Evolutionary conservation across 2,329 filamentous ascomycete species (phyloP).

Genomic region (Colletotrichum cuscutae): DNA sequence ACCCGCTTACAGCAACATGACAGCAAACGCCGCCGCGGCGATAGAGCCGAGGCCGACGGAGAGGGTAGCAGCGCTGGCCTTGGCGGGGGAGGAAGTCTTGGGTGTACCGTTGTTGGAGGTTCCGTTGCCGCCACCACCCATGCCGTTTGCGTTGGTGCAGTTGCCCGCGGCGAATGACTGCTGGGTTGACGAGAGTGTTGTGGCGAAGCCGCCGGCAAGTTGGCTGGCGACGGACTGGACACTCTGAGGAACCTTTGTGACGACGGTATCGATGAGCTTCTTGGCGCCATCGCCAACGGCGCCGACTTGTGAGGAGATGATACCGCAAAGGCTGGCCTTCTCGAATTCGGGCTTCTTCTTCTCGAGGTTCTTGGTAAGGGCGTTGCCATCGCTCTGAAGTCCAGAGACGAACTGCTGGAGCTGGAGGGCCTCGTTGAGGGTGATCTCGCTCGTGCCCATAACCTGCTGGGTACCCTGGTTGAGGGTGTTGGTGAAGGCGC

Average conservation of each 20-base stretch:
- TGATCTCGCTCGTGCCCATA: conserved; percentile 32
- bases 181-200: conserved; percentile 39
- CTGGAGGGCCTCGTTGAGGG: conserved; percentile 34
- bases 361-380: conserved; percentile 40
- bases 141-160: conserved; percentile 42
- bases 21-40: conserved; percentile 9
- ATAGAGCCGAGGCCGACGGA: conserved; percentile 21
- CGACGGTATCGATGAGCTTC: conserved; percentile 43
- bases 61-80: background rate
- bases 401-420: conserved; percentile 35
- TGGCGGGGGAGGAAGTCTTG: conserved; percentile 8
- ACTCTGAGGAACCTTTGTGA: conserved; percentile 42
- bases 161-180: conserved; percentile 41
- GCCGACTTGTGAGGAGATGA: conserved; percentile 39
- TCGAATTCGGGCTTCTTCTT: conserved; percentile 41
- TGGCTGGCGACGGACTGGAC: conserved; percentile 41
- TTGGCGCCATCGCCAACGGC: conserved; percentile 39
- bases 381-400: conserved; percentile 41
- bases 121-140: conserved; percentile 17
- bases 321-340: conserved; percentile 42
- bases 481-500: conserved; percentile 36
- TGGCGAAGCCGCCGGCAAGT: conserved; percentile 40
- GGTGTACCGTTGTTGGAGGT: background rate
- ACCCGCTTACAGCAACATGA: conserved; percentile 20
- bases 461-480: conserved; percentile 33